These are phyloP conservation scores for Aspergillus egyptiacus DNA, from an alignment of 495 filamentous ascomycete genomes.

Conservation along the genomic window DNA sequence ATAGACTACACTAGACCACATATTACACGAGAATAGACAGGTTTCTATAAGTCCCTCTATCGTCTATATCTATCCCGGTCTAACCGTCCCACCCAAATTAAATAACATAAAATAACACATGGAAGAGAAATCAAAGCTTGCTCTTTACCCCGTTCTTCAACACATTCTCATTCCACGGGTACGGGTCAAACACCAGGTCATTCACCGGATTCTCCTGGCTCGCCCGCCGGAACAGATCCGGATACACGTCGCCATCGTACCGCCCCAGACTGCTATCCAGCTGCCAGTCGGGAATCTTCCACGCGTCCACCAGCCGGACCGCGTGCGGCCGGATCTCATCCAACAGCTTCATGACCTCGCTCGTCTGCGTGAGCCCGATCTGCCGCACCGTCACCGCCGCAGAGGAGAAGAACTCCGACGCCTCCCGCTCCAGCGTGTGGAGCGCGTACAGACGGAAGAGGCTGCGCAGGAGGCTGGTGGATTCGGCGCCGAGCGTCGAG, in stretches of 20 bases:
- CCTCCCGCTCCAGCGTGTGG: conserved; percentile 59
- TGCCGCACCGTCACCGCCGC: conserved; percentile 58
- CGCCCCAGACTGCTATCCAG: conserved; percentile 59
- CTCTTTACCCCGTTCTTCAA: conserved; percentile 48
- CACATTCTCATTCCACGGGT: conserved; percentile 54
- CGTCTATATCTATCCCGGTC: not conserved
- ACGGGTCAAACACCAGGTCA: conserved; percentile 59
- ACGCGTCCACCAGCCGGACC: conserved; percentile 58
- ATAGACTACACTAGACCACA: not conserved
- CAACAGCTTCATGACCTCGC: conserved; percentile 56
- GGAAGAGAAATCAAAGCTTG: conserved; percentile 30
- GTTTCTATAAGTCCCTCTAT: no score
- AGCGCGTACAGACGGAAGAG: conserved; percentile 63
- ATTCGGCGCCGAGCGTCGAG: conserved; percentile 46
- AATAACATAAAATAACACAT: not conserved
- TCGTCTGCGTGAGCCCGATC: conserved; percentile 55
- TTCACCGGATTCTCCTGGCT: conserved; percentile 64
- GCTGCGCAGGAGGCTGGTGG: conserved; percentile 48
- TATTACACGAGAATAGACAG: no score
- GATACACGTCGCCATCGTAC: conserved; percentile 62
- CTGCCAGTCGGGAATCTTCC: conserved; percentile 66
- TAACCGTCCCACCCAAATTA: not conserved
- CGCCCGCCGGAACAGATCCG: conserved; percentile 61
- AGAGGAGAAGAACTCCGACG: conserved; percentile 60
- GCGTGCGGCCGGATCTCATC: conserved; percentile 64